These are phyloP conservation scores for Chaetomiaceae sp. DNA, from an alignment of 2,329 filamentous ascomycete genomes.

Conservation along the genomic window DNA sequence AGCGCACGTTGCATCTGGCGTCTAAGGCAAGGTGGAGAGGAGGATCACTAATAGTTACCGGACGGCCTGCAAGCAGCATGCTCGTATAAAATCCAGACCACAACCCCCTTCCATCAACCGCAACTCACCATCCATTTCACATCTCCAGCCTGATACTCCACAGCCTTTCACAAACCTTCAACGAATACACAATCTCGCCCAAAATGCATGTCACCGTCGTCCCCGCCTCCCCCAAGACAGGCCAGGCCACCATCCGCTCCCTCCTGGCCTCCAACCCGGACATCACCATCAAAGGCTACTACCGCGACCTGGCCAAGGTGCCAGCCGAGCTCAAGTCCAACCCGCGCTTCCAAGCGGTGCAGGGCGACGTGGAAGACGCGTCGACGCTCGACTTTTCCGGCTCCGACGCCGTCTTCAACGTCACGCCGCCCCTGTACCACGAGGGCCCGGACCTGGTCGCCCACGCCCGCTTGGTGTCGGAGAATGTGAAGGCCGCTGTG, in stretches of 20 bases:
- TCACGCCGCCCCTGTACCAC: slow-evolving; percentile 29
- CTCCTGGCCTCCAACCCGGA: slow-evolving; percentile 24
- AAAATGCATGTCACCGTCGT: slow-evolving; percentile 30
- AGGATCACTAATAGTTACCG: neutral
- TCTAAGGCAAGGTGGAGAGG: neutral
- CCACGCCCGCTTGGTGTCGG: slow-evolving; percentile 12
- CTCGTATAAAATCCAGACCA: neutral
- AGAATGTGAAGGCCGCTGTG: slow-evolving; percentile 29
- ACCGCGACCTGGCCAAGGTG: slow-evolving; percentile 29
- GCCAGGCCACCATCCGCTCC: slow-evolving; percentile 28
- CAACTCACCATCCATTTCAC: no score
- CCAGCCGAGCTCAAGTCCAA: slow-evolving; percentile 27
- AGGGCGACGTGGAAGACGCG: slow-evolving; percentile 29
- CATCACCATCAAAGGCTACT: slow-evolving; percentile 28
- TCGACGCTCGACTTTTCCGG: slow-evolving; percentile 30
- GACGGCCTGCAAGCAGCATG: no score
- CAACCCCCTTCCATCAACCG: neutral
- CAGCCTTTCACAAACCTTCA: neutral
- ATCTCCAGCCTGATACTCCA: no score
- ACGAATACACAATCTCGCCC: neutral
- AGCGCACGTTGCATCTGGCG: no score
- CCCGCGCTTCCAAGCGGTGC: slow-evolving; percentile 27
- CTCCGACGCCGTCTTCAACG: slow-evolving; percentile 29
- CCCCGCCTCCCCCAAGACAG: slow-evolving; percentile 32
- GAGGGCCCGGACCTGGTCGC: slow-evolving; percentile 25